Evolutionary conservation across 108 stramenopile genomes (phyloP).

Genomic region (Cyclotella atomus): DNA sequence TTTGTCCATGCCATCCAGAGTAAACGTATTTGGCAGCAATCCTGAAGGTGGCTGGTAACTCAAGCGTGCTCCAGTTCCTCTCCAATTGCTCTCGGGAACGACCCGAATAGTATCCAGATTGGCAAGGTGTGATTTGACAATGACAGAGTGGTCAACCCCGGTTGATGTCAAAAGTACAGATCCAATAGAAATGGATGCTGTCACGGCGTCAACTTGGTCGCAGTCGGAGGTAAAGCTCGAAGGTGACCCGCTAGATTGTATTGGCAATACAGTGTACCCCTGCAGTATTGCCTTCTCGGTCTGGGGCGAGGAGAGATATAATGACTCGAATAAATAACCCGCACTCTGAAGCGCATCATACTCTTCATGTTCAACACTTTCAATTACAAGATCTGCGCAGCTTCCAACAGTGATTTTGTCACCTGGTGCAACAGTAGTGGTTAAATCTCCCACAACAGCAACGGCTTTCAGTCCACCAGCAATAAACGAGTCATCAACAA

Average conservation of each 20-base stretch:
- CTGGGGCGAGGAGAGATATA: constrained; percentile 20
- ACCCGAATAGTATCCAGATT: constrained; percentile 26
- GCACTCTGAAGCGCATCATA: constrained; percentile 27
- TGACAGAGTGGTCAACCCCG: constrained; percentile 34
- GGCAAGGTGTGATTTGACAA: constrained; percentile 40
- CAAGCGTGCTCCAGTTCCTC: constrained; percentile 44
- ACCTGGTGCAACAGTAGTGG: constrained; percentile 26
- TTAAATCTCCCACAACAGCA: constrained; percentile 38
- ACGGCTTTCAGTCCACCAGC: constrained; percentile 20
- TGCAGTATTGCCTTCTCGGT: constrained; percentile 13
- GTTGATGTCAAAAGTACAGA: constrained; percentile 22
- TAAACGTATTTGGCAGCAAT: constrained; percentile 14
- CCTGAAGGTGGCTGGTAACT: constrained; percentile 41
- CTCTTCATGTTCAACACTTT: constrained; percentile 14
- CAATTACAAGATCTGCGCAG: constrained; percentile 12
- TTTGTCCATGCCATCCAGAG: constrained; percentile 22
- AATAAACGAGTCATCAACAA: constrained; percentile 39
- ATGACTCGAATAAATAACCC: constrained; percentile 22
- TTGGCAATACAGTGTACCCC: constrained; percentile 29
- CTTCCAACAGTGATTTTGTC: constrained; percentile 28
- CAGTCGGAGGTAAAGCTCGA: constrained; percentile 26
- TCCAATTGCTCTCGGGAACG: constrained; percentile 46
- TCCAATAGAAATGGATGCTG: constrained; percentile 15
- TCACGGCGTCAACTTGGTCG: constrained; percentile 23
- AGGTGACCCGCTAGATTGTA: not conserved